Conservation (phyloP, 2,329 filamentous ascomycete genomes). For the Penicillium digitatum region DNA sequence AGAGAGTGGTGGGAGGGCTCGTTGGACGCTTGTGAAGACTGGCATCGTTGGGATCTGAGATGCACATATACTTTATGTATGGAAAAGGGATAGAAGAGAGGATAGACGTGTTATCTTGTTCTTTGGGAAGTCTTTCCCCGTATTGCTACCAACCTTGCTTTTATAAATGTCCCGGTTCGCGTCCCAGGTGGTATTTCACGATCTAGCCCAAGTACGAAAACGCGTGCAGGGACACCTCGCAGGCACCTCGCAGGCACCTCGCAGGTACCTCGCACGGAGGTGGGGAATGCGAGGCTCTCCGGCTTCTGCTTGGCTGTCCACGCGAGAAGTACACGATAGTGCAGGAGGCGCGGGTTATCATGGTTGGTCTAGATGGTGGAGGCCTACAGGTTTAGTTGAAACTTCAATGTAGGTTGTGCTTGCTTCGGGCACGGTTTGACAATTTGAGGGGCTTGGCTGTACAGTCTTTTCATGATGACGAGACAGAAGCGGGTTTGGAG, state of each 20-base stretch:
- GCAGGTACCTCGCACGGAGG: constrained; percentile 17
- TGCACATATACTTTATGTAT: neutral
- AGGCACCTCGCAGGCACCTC: constrained; percentile 17
- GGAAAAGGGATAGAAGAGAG: neutral
- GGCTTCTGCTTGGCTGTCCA: constrained; percentile 20
- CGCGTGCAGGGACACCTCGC: constrained; percentile 17
- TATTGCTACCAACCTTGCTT: neutral
- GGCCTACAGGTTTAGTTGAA: constrained; percentile 20
- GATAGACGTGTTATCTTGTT: neutral
- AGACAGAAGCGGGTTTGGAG: neutral
- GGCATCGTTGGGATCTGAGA: constrained; percentile 13
- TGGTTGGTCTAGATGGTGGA: constrained; percentile 16
- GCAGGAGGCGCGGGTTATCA: constrained; percentile 3
- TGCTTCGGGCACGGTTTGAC: neutral
- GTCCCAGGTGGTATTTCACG: constrained; percentile 8
- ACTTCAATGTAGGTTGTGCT: constrained; percentile 14
- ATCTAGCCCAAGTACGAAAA: constrained; percentile 16
- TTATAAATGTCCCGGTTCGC: constrained; percentile 6
- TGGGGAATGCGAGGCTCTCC: constrained; percentile 16
- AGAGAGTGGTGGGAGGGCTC: constrained; percentile 18
- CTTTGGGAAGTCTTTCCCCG: neutral
- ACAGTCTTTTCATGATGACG: neutral
- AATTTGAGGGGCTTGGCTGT: neutral
- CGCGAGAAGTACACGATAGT: constrained; percentile 16
- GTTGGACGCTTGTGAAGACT: constrained; percentile 20